Base-by-base conservation (phyloP, 2,329 filamentous ascomycete species). In the Coniochaeta sp. region DNA sequence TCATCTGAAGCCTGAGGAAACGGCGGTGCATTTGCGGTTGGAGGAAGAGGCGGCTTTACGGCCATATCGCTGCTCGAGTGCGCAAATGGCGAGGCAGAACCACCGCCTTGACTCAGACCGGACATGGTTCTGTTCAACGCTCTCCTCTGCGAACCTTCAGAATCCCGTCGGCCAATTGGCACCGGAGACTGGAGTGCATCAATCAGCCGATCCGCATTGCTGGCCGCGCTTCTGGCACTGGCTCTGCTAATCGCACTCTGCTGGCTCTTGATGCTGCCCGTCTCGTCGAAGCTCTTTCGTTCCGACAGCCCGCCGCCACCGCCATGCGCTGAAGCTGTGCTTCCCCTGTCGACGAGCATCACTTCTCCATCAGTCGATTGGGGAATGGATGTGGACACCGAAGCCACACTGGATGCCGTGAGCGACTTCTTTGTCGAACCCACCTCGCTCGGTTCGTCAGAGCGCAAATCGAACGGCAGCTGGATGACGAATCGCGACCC, bases 401-500 rank as follows among this genome's bases (percentile, higher is more conserved):
- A 73, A 26, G 69, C 66, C 1, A 64, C 58, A 36, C 65, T 73
- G 9, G 71, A 67, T 1, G 64, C 65, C 4, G 69, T 50, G 8
- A 42, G 57, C 0, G 69, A 61, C 10, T 57, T 44, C 65, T 60
- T 7, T 30, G 60, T 17, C 57, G 34, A 6, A 56, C 59, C 7
- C 61, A 66, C 2, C 59, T 50, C 42, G 47, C 2, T 17, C 12
- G 47, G 9, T 4, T 79, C 74, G 0, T 78, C 74, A 0, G 74
- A 71, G 0, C 85, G 86, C 1, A 93, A 70, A 8, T 86, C 79
- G 64, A 96, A 95, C 0, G 89, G 88, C 32, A 96, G 76, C 63
- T 90, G 85, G 26, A 96, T 84, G 22, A 91, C 86, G 64, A 96
- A 96, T 58, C 89, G 82, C 19, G 91, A 93, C 0, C 93, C 92